Conservation (phyloP, 306 rosid species). For the Cucumis hystrix region DNA sequence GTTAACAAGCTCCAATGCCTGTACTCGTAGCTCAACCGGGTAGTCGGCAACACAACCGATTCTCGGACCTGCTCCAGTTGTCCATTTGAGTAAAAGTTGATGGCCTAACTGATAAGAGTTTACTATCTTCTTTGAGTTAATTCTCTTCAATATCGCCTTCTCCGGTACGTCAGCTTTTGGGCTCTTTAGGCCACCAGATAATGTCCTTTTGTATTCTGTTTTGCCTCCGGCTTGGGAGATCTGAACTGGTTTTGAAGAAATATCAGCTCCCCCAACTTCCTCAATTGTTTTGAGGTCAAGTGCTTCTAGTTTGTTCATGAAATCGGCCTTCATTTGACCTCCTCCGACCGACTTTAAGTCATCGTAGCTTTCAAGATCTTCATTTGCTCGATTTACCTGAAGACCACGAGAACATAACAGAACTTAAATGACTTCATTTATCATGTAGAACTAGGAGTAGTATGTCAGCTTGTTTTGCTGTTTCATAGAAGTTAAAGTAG, state of each 20-base stretch:
- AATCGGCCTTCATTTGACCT: not conserved
- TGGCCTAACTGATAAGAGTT: constrained; percentile 80
- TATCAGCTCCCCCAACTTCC: constrained; percentile 23
- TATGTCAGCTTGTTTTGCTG: not conserved
- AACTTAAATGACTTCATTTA: not conserved
- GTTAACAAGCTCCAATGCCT: constrained; percentile 70
- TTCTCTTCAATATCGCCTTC: constrained; percentile 58
- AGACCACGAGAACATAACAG: not conserved
- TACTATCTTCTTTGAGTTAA: constrained; percentile 66
- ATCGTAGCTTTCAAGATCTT: constrained; percentile 40
- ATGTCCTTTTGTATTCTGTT: constrained; percentile 47
- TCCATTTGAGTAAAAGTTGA: constrained; percentile 64
- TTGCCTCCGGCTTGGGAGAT: constrained; percentile 10
- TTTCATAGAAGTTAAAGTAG: not conserved
- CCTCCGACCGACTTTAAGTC: constrained; percentile 21
- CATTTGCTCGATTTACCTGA: constrained; percentile 52
- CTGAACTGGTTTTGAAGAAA: constrained; percentile 18
- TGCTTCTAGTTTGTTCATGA: not conserved
- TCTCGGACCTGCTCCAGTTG: constrained; percentile 97
- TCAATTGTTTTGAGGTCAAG: constrained; percentile 4
- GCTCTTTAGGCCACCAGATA: constrained; percentile 92
- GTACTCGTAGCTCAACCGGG: constrained; percentile 60
- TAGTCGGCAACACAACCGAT: constrained; percentile 93
- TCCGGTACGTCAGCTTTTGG: constrained; percentile 72
- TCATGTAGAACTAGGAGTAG: not conserved